Conservation (phyloP, 2,329 filamentous ascomycete genomes). For the Apiospora arundinis region DNA sequence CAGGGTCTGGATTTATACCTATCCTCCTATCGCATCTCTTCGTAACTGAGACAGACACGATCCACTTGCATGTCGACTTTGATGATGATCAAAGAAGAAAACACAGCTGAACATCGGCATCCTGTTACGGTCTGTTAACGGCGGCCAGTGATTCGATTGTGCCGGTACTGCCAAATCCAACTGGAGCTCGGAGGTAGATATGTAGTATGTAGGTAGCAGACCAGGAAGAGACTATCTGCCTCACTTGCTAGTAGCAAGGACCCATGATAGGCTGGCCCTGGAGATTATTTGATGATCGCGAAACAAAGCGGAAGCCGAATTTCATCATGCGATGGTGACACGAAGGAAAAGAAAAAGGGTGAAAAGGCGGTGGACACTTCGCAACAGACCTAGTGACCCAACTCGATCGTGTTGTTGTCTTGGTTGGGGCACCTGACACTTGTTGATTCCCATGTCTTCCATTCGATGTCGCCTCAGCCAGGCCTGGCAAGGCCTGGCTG, state of each 20-base stretch:
- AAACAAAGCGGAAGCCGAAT: neutral
- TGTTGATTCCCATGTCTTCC: neutral
- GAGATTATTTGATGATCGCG: constrained; percentile 8
- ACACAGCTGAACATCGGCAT: neutral
- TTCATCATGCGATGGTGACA: constrained; percentile 9
- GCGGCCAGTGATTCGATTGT: neutral
- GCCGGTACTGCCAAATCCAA: neutral
- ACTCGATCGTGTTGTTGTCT: constrained; percentile 4
- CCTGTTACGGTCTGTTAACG: constrained; percentile 1
- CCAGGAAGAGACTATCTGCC: neutral
- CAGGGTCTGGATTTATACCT: neutral
- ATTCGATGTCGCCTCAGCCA: constrained; percentile 5
- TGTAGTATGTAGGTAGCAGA: no score
- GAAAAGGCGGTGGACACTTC: constrained; percentile 13
- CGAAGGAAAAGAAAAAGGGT: neutral
- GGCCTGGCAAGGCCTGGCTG: neutral
- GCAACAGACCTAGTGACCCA: neutral
- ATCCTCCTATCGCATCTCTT: neutral
- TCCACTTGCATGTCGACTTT: neutral
- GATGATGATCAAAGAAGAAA: neutral
- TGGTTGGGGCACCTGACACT: constrained; percentile 10
- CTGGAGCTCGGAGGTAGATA: neutral
- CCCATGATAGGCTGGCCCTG: neutral
- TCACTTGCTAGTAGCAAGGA: neutral
- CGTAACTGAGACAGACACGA: neutral